Percentiles rank a stretch among this genome's conserved stretches.
Conservation (phyloP, 192 early-diverging fungal genomes). For the Rhizoclosmatium sp. region DNA sequence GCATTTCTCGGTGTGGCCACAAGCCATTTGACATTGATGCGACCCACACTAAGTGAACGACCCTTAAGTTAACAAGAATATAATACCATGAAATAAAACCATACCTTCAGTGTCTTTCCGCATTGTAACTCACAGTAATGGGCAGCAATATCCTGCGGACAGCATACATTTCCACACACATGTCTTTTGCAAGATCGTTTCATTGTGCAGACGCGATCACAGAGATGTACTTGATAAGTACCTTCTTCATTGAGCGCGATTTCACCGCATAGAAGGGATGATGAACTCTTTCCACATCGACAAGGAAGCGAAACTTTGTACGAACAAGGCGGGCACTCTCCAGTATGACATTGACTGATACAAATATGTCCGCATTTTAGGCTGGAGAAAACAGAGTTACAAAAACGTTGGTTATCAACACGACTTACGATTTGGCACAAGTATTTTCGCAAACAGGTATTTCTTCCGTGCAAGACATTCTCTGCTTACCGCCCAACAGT, state of each 20-base stretch:
- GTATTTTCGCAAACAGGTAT: conserved; percentile 49
- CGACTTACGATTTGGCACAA: conserved; percentile 43
- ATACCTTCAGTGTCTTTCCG: conserved; percentile 45
- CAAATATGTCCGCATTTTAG: conserved; percentile 55
- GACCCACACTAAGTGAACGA: conserved; percentile 36
- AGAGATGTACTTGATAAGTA: conserved; percentile 37
- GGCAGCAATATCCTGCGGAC: conserved; percentile 33
- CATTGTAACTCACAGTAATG: conserved; percentile 53
- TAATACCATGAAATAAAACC: neutral
- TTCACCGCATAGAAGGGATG: conserved; percentile 39
- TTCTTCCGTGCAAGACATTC: conserved; percentile 44
- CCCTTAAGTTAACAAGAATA: conserved; percentile 1
- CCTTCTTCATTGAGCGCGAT: conserved; percentile 39
- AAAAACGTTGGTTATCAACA: neutral
- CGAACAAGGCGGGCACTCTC: conserved; percentile 48
- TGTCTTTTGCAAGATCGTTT: conserved; percentile 53
- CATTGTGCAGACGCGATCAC: conserved; percentile 45
- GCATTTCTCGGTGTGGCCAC: conserved; percentile 54
- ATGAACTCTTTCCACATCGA: conserved; percentile 41
- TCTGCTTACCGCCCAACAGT: conserved; percentile 29
- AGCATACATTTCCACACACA: conserved; percentile 50
- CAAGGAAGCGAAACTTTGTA: conserved; percentile 39
- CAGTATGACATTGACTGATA: conserved; percentile 45
- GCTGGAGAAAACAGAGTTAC: conserved; percentile 7
- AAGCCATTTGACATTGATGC: conserved; percentile 51